Base-by-base conservation (phyloP, 192 early-diverging fungal genomes). In the Rhizoclosmatium globosum region DNA sequence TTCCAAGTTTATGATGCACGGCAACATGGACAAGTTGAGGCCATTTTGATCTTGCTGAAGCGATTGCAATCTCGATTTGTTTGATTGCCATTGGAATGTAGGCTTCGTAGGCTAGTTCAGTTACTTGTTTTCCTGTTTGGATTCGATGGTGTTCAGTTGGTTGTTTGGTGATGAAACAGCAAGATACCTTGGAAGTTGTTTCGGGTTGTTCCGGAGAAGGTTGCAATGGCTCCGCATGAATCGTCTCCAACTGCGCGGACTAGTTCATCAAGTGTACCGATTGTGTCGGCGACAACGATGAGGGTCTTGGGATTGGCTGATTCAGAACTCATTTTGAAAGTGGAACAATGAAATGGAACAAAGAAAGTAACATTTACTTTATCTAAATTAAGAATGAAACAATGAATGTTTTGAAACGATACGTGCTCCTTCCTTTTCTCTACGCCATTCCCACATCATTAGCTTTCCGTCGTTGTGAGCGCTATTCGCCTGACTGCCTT, bases 71-170 rank as follows among this genome's bases (percentile, higher is more conserved):
- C 44, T 82, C 76, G 67, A 95, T 87, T 39, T 92, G 84, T 57
- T 94, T 93, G 45, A 89, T 83, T 42, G 96, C 94, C 95, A 99
- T 96, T 4, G 91, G 86, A n/a, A 82, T 86, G 81, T 99, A 96
- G 2, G 93, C 93, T 81, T 94, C 92, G 79, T 99, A 99, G 23
- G 92, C 89, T 4, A 99, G 87, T 21, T 84, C 82, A 42, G 92
- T 48, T 19, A 98, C 96, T 17, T 80, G 70, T 64, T 93, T 93
- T 45, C 57, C 68, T 39, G 64, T 70, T 79, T 41, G 31, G 21
- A 47, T 41, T 17, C n/a, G 69, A 77, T 68, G 71, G 58, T 42
- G 13, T 17, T 57, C 60, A 2, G 21, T n/a, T 31, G 62, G 17
- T n/a, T 59, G 21, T 41, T 47, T 9, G 78, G 39, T 39, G 11